A percentile compares a stretch with the other conserved stretches of the same genome.
These are phyloP conservation scores for Poteriospumella lacustris DNA, from an alignment of 108 stramenopile genomes.

Conservation along the genomic window DNA sequence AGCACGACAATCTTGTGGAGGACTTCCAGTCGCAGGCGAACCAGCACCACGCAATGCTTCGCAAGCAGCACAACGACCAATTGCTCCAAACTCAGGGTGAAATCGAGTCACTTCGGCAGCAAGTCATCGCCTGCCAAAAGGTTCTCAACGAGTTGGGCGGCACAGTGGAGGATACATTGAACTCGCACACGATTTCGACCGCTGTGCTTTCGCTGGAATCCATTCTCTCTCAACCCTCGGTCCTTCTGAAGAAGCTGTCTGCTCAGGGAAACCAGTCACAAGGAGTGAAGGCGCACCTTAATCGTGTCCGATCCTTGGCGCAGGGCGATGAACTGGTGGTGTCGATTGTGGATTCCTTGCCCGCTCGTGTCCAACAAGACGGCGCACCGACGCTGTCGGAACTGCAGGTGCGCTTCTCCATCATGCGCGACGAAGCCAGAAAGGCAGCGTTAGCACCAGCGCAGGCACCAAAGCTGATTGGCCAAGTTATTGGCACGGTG, in stretches of 20 bases:
- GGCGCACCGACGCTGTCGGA: background rate
- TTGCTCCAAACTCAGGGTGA: background rate
- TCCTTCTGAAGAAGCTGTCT: too few species aligned
- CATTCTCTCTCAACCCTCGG: too few species aligned
- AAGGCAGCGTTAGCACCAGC: slow-evolving; percentile 18
- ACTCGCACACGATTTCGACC: slow-evolving; percentile 3
- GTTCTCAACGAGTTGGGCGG: background rate
- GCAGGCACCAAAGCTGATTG: slow-evolving; percentile 10
- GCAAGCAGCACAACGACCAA: background rate
- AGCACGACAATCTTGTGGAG: background rate
- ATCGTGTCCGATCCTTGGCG: background rate
- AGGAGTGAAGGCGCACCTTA: background rate
- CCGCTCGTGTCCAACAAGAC: background rate
- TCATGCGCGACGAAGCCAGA: slow-evolving; percentile 11
- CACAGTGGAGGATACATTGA: background rate
- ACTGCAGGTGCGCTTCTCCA: slow-evolving; percentile 2
- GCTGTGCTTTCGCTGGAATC: slow-evolving; percentile 12
- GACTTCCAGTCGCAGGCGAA: background rate
- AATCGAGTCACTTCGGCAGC: background rate
- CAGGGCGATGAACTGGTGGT: background rate
- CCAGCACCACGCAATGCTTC: background rate
- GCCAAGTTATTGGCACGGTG: slow-evolving; percentile 9
- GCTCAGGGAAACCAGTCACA: background rate
- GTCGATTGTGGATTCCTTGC: background rate
- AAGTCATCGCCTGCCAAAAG: background rate